phyloP scores from a whole-genome alignment of 441 rosid genomes.

The Erodium moschatum region DNA sequence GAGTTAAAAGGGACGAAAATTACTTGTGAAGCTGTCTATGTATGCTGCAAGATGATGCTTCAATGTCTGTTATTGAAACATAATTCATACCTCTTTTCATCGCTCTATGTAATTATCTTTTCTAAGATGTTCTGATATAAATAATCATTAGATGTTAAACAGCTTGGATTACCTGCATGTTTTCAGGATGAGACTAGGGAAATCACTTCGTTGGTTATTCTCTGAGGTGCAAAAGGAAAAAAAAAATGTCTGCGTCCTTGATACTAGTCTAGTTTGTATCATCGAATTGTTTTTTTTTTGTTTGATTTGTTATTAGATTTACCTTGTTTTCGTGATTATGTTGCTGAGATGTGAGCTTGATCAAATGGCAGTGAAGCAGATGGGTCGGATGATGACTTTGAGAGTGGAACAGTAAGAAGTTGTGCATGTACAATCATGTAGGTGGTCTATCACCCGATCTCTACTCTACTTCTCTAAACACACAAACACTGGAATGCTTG shows the following conservation, averaged over 20 bases:
- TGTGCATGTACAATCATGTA: slow-evolving; percentile 84
- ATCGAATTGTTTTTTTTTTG: slow-evolving; percentile 3
- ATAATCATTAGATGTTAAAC: not conserved
- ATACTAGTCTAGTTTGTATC: too few species aligned
- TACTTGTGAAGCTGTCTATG: not conserved
- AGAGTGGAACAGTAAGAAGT: slow-evolving; percentile 51
- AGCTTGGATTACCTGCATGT: not conserved
- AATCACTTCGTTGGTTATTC: not conserved
- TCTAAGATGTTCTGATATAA: not conserved
- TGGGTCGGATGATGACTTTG: slow-evolving; percentile 69
- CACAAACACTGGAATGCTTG: slow-evolving; percentile 15
- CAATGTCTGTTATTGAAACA: not conserved
- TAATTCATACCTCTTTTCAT: not conserved
- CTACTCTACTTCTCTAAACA: not conserved
- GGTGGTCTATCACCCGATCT: slow-evolving; percentile 15
- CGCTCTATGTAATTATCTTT: not conserved
- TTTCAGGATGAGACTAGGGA: not conserved
- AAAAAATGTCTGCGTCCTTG: not conserved
- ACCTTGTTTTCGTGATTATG: not conserved
- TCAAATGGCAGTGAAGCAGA: slow-evolving; percentile 60
- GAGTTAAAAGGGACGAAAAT: not conserved
- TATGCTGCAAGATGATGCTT: not conserved
- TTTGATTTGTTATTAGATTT: not conserved
- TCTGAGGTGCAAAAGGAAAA: not conserved
- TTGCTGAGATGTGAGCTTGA: slow-evolving; percentile 23